phyloP scores from a whole-genome alignment of 192 early-diverging fungal genomes.

The Podila epigama region DNA sequence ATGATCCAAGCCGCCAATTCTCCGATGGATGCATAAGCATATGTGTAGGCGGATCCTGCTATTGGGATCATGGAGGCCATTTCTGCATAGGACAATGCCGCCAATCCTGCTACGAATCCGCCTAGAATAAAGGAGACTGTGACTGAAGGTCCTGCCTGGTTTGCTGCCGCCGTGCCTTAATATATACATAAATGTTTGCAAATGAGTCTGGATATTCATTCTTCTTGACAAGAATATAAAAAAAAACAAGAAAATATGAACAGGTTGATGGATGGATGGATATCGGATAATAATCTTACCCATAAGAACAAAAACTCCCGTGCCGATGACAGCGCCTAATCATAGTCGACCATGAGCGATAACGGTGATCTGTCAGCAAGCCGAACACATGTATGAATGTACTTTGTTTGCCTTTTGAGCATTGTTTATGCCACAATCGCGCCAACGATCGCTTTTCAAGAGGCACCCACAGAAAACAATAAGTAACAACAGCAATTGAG shows the following conservation, averaged over 20 bases:
- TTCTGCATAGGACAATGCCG: conserved; percentile 87
- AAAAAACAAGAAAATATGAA: not conserved
- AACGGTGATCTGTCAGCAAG: no score
- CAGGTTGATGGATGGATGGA: not conserved
- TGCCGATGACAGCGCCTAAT: conserved; percentile 45
- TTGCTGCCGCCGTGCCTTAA: conserved; percentile 71
- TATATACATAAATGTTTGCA: not conserved
- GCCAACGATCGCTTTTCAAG: not conserved
- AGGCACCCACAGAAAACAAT: not conserved
- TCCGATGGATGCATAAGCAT: conserved; percentile 85
- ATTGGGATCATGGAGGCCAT: conserved; percentile 87
- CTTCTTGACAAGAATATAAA: not conserved
- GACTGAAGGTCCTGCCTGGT: conserved; percentile 84
- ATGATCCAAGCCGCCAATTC: conserved; percentile 91
- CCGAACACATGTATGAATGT: no score
- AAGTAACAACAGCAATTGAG: not conserved
- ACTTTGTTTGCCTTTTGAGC: not conserved
- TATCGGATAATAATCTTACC: conserved; percentile 11
- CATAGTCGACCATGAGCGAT: no score
- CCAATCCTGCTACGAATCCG: conserved; percentile 75
- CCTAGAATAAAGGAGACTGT: conserved; percentile 84
- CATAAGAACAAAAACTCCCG: conserved; percentile 42
- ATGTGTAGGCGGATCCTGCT: conserved; percentile 88
- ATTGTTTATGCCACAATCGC: not conserved
- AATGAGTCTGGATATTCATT: no score